phyloP scores from a whole-genome alignment of 1,139 yeast species.

The Meyerozyma guilliermondii region DNA sequence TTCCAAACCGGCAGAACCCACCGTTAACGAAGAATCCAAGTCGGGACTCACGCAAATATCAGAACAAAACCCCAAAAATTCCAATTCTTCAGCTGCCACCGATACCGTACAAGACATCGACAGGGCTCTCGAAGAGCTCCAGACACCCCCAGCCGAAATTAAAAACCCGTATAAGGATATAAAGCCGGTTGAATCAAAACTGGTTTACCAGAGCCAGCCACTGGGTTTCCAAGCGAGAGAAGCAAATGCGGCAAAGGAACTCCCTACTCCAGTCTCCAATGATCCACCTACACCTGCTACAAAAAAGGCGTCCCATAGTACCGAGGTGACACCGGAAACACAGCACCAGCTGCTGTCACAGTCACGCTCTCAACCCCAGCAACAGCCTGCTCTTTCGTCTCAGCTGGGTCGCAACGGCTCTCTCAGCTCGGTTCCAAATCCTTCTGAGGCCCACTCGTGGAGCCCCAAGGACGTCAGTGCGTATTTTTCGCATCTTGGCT shows the following conservation, averaged over 20 bases:
- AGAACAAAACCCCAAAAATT: neutral
- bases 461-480: constrained; percentile 78
- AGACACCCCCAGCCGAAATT: constrained; percentile 9
- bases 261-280: neutral
- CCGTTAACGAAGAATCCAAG: constrained; percentile 1
- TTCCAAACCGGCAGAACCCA: constrained; percentile 5
- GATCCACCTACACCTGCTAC: neutral
- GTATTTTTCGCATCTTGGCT: constrained; percentile 67
- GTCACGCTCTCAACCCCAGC: no score
- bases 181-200: neutral
- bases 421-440: constrained; percentile 16
- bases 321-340: neutral
- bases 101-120: constrained; percentile 79
- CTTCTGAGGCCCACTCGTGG: constrained; percentile 62
- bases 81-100: constrained; percentile 23
- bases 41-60: neutral
- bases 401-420: neutral
- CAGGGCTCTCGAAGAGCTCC: constrained; percentile 72
- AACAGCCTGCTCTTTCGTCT: neutral
- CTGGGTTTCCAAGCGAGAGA: neutral
- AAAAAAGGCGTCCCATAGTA: neutral
- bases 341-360: neutral
- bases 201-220: neutral
- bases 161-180: neutral
- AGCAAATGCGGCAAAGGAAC: neutral